These are phyloP conservation scores for Chimonanthus praecox DNA, from an alignment of 164 flowering plant genomes.

Conservation along the genomic window DNA sequence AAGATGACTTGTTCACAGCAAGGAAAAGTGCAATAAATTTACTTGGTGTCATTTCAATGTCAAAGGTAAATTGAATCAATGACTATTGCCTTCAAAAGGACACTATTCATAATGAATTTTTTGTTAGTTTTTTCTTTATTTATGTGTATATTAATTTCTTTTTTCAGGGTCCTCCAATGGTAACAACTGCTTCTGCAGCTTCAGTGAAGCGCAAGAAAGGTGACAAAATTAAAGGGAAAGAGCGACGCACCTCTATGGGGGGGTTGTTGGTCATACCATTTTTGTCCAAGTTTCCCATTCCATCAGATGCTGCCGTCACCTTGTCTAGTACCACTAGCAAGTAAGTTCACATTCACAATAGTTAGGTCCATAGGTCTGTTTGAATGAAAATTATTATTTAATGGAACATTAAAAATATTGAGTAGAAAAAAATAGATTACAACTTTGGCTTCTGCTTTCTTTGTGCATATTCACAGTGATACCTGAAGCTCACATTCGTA, in stretches of 20 bases:
- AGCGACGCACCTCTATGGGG: slow-evolving; percentile 45
- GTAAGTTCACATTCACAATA: slow-evolving; percentile 33
- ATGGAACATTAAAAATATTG: neutral
- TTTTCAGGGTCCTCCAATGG: slow-evolving; percentile 61
- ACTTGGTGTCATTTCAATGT: slow-evolving; percentile 73
- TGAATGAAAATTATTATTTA: neutral
- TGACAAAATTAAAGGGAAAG: slow-evolving; percentile 47
- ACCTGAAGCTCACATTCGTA: no score
- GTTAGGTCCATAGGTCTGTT: neutral
- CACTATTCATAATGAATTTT: neutral
- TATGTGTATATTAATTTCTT: neutral
- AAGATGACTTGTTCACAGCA: slow-evolving; percentile 68
- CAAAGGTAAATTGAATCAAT: slow-evolving; percentile 43
- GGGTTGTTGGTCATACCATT: slow-evolving; percentile 75
- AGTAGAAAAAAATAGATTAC: neutral
- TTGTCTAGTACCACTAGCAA: slow-evolving; percentile 26
- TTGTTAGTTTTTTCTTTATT: neutral
- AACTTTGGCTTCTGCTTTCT: neutral
- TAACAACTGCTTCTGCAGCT: slow-evolving; percentile 26
- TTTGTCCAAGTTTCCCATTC: slow-evolving; percentile 66
- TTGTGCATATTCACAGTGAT: no score
- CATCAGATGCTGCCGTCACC: slow-evolving; percentile 31
- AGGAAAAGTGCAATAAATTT: slow-evolving; percentile 82
- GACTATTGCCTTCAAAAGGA: neutral
- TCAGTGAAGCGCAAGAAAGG: slow-evolving; percentile 66